A percentile compares a stretch with the other conserved stretches of the same genome.
Evolutionary conservation across 78 protist genomes (phyloP).

Genomic region (Capsaspora owczarzaki): DNA sequence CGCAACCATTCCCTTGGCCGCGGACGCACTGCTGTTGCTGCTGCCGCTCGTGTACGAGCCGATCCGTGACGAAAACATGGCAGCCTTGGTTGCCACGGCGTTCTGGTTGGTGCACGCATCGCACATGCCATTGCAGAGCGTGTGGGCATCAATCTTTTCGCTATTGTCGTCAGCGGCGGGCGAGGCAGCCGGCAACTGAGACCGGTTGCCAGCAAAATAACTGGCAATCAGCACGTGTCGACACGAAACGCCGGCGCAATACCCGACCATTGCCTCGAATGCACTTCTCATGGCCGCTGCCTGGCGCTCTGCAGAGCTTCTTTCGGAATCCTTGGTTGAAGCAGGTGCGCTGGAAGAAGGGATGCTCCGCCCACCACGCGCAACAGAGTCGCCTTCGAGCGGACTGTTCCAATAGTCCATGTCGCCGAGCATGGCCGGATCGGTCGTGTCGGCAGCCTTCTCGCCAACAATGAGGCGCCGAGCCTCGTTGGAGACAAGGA

Average conservation of each 20-base stretch:
- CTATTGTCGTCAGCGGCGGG: too few relatives aligned
- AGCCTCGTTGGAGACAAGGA: neutral
- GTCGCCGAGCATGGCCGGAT: too few relatives aligned
- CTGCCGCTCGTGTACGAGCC: too few relatives aligned
- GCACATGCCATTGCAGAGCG: too few relatives aligned
- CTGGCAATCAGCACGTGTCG: neutral
- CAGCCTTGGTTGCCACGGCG: neutral
- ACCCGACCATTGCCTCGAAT: neutral
- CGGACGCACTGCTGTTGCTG: too few relatives aligned
- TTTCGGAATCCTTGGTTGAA: neutral
- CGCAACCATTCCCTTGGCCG: too few relatives aligned
- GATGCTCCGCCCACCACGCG: neutral
- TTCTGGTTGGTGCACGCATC: neutral
- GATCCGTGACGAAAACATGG: too few relatives aligned
- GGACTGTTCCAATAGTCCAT: too few relatives aligned
- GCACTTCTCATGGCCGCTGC: neutral
- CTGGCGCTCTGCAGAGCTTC: too few relatives aligned
- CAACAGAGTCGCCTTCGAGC: neutral
- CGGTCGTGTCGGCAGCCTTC: too few relatives aligned
- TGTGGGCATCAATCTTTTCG: too few relatives aligned
- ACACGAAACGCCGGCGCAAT: neutral
- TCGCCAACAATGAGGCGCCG: too few relatives aligned
- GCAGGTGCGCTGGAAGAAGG: neutral
- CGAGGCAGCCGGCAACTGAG: neutral
- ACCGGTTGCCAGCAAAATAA: neutral